These are phyloP conservation scores for Beauveria scarabaeidicola DNA, from an alignment of 2,329 filamentous ascomycete species.

Conservation along the genomic window DNA sequence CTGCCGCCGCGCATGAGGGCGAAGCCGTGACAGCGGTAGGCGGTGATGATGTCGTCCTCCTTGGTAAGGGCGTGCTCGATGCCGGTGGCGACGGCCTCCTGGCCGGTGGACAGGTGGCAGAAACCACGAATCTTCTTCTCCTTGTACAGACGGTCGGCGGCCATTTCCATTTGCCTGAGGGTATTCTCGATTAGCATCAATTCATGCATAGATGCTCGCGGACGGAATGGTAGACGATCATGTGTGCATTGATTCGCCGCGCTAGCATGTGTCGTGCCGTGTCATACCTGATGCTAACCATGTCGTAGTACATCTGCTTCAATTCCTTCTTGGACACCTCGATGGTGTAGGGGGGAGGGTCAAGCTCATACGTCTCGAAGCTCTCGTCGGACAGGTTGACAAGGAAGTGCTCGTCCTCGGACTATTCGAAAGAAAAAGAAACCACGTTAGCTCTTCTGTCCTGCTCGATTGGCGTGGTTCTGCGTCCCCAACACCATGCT, in stretches of 20 bases:
- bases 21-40: slow-evolving; percentile 98
- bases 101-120: slow-evolving; percentile 95
- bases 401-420: slow-evolving; percentile 88
- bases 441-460: background rate
- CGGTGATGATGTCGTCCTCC: slow-evolving; percentile 89
- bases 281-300: slow-evolving; percentile 83
- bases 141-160: slow-evolving; percentile 97
- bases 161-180: slow-evolving; percentile 96
- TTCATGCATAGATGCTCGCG: background rate
- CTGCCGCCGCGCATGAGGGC: slow-evolving; percentile 90
- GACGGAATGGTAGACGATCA: too few relatives aligned
- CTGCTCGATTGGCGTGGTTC: background rate
- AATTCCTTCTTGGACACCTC: slow-evolving; percentile 95
- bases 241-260: background rate
- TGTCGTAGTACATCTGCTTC: slow-evolving; percentile 98
- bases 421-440: slow-evolving; percentile 38
- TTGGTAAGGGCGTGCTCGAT: slow-evolving; percentile 94
- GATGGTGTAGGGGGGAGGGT: slow-evolving; percentile 88
- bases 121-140: slow-evolving; percentile 99
- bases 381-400: slow-evolving; percentile 94
- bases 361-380: slow-evolving; percentile 99
- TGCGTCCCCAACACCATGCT: background rate
- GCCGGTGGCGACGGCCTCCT: slow-evolving; percentile 94
- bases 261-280: slow-evolving; percentile 2
- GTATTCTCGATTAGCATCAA: slow-evolving; percentile 20